These are phyloP conservation scores for Vaccinium vitisidaea DNA, from an alignment of 148 eudicot species.

Conservation along the genomic window DNA sequence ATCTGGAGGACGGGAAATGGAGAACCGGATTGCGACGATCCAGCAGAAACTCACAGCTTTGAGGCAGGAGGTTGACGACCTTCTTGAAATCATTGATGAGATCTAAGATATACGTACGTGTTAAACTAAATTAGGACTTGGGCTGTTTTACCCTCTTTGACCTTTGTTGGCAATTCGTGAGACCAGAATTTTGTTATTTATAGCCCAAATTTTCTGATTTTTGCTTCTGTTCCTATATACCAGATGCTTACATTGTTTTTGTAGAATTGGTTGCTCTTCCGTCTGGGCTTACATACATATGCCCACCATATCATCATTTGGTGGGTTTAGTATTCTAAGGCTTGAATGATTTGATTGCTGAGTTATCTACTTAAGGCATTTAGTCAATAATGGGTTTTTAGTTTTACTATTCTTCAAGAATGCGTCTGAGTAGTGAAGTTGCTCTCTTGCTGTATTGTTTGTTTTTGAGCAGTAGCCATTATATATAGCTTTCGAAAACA, in stretches of 20 bases:
- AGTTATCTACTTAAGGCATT: background rate
- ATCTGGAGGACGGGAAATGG: slow-evolving; percentile 67
- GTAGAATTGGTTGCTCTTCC: background rate
- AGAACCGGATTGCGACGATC: slow-evolving; percentile 69
- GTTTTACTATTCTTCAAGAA: background rate
- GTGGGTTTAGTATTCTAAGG: background rate
- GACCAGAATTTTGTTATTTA: slow-evolving; percentile 13
- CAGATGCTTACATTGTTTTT: background rate
- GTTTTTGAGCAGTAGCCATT: no score
- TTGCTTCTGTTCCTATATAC: background rate
- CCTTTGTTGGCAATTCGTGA: background rate
- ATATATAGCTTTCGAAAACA: no score
- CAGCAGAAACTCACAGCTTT: slow-evolving; percentile 76
- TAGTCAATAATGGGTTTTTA: background rate
- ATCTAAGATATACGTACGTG: slow-evolving; percentile 29
- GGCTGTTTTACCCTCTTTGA: background rate
- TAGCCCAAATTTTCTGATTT: background rate
- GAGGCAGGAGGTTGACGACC: slow-evolving; percentile 86
- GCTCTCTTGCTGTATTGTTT: background rate
- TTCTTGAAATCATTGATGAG: slow-evolving; percentile 74
- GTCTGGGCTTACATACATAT: background rate
- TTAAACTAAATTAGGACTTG: background rate
- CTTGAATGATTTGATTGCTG: background rate
- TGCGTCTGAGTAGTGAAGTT: background rate
- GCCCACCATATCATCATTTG: background rate